Evolutionary conservation across 2,329 filamentous ascomycete species (phyloP).

Genomic region (Fusarium denticulatum): DNA sequence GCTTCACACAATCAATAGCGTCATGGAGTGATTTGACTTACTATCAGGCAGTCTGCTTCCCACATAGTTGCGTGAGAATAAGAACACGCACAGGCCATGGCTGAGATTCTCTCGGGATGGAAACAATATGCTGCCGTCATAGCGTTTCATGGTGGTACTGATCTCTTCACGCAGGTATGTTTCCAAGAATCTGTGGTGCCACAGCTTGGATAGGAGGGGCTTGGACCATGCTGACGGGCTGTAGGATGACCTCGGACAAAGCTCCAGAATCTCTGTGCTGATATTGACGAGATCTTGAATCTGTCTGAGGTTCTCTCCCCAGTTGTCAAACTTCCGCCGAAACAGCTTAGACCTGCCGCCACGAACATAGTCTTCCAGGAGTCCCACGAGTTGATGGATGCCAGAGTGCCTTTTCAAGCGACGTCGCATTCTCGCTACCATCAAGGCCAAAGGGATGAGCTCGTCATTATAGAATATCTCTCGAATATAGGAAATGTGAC

Average conservation of each 20-base stretch:
- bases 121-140: too few relatives aligned
- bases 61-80: background rate
- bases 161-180: background rate
- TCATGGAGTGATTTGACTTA: too few relatives aligned
- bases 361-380: background rate
- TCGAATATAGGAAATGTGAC: background rate
- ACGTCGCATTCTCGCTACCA: background rate
- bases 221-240: rapidly evolving
- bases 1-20: too few relatives aligned
- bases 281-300: background rate
- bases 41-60: background rate
- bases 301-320: background rate
- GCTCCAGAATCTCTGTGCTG: background rate
- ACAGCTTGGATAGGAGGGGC: background rate
- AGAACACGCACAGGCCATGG: background rate
- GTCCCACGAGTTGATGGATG: rapidly evolving
- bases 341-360: background rate
- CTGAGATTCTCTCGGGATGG: rapidly evolving
- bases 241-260: background rate
- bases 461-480: background rate
- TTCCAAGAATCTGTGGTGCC: background rate
- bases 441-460: background rate
- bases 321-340: background rate
- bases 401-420: background rate
- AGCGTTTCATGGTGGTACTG: rapidly evolving